Base-by-base conservation (phyloP, 345 rosid species). In the Eucalyptus erythrocorys region DNA sequence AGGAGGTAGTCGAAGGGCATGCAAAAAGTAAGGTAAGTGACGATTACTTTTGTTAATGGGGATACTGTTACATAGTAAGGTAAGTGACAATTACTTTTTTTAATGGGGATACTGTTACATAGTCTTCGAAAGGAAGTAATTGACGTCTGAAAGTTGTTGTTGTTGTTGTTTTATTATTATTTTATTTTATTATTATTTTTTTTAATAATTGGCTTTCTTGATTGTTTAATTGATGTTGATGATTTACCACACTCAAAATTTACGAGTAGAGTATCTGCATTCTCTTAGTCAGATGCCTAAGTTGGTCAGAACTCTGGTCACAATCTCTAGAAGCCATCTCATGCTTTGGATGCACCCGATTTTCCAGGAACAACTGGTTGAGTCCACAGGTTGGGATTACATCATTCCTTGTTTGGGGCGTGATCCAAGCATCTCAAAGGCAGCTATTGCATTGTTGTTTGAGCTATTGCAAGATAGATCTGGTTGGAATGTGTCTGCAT, bases 381-480 rank as follows among this genome's bases (percentile, higher is more conserved):
- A 92, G 34, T 84, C 89, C 90, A 91, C 89, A 68, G 96, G 95
- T 10, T 93, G 94, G 94, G 94, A 94, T 90, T 91, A 91, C 90
- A 92, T 95, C 86, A 87, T 94, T 92, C 92, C 92, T 22, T 94
- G 95, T 91, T 92, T 95, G 85, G 95, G 86, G 45, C 93, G 93
- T 19, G 95, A 93, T 87, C 88, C 93, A 76, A 92, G 91, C 90
- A 90, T 93, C 89, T 93, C 96, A 27, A 92, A 90, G 92, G 93
- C 92, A 87, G 95, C 95, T 47, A 91, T 95, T n/a, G 95, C 92
- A 88, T 90, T 95, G 90, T 92, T 95, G 13, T 93, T 80, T 43
- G 95, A 94, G 89, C 91, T 95, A 89, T 89, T 94, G 91, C 97
- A 93, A 89, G 95, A 94, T 68, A 93, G 95, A 87, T 93, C 94